Conservation (phyloP, 2,329 filamentous ascomycete species). For the Stylonectria norvegica region DNA sequence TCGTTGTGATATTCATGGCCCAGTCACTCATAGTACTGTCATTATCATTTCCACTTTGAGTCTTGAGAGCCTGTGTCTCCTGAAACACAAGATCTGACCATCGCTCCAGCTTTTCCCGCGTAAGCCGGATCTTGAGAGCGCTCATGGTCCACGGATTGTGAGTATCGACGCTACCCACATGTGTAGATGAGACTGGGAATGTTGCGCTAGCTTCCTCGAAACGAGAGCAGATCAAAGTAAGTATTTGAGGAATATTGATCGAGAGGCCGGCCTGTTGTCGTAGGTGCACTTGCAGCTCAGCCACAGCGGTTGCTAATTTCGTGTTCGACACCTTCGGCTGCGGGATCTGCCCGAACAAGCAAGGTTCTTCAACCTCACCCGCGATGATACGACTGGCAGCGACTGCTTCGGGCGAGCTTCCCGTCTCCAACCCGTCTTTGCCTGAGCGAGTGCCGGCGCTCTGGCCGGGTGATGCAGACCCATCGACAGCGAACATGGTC, state of each 20-base stretch:
- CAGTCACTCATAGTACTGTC: too few relatives aligned
- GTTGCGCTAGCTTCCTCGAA: constrained; percentile 44
- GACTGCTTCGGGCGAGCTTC: constrained; percentile 7
- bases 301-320: constrained; percentile 38
- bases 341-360: constrained; percentile 16
- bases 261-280: constrained; percentile 42
- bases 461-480: constrained; percentile 2
- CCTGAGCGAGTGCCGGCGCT: too few relatives aligned
- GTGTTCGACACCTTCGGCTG: constrained; percentile 35
- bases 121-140: constrained; percentile 45
- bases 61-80: constrained; percentile 27
- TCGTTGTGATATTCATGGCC: constrained; percentile 19
- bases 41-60: constrained; percentile 13
- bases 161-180: constrained; percentile 34
- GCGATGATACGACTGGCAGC: constrained; percentile 7
- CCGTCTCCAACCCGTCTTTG: too few relatives aligned
- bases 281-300: constrained; percentile 39
- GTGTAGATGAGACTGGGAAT: constrained; percentile 30
- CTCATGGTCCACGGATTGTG: constrained; percentile 49
- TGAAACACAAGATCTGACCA: constrained; percentile 45
- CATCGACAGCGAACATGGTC: constrained; percentile 22
- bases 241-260: constrained; percentile 43
- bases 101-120: constrained; percentile 43
- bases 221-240: constrained; percentile 38
- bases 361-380: constrained; percentile 8